These are phyloP conservation scores for Saturnispora serradocipensis DNA, from an alignment of 805 yeast species.

Conservation along the genomic window DNA sequence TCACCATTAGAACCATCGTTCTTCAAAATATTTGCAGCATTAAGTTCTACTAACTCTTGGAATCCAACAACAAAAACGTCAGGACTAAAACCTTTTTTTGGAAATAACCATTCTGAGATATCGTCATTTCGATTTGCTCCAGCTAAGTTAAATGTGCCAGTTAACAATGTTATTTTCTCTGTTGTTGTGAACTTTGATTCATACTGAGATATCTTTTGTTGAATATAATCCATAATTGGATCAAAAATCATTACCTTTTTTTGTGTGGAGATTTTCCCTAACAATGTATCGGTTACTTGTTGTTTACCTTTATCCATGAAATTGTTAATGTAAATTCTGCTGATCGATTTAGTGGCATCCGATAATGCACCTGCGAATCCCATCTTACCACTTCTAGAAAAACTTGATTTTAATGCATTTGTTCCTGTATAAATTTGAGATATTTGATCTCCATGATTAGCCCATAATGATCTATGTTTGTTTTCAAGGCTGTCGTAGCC, in stretches of 20 bases:
- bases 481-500: constrained; percentile 47
- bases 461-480: constrained; percentile 90
- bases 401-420: constrained; percentile 90
- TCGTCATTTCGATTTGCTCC: constrained; percentile 57
- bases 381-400: constrained; percentile 93
- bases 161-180: constrained; percentile 53
- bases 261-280: constrained; percentile 75
- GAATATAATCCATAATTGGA: constrained; percentile 82
- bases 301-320: constrained; percentile 90
- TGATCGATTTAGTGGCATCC: constrained; percentile 92
- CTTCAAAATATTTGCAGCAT: constrained; percentile 81
- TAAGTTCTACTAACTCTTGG: constrained; percentile 89
- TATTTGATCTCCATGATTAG: constrained; percentile 95
- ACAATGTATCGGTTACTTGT: constrained; percentile 73
- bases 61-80: constrained; percentile 85
- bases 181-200: constrained; percentile 50
- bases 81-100: constrained; percentile 49
- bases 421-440: constrained; percentile 97
- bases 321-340: constrained; percentile 90
- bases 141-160: constrained; percentile 83
- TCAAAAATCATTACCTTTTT: constrained; percentile 67
- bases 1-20: constrained; percentile 73
- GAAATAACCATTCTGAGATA: constrained; percentile 74
- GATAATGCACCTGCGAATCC: constrained; percentile 94
- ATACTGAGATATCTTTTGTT: constrained; percentile 43